Percentiles rank a stretch among this genome's conserved stretches.
Evolutionary conservation across 148 eudicot species (phyloP).

Genomic region (Heliamphora exappendiculata): DNA sequence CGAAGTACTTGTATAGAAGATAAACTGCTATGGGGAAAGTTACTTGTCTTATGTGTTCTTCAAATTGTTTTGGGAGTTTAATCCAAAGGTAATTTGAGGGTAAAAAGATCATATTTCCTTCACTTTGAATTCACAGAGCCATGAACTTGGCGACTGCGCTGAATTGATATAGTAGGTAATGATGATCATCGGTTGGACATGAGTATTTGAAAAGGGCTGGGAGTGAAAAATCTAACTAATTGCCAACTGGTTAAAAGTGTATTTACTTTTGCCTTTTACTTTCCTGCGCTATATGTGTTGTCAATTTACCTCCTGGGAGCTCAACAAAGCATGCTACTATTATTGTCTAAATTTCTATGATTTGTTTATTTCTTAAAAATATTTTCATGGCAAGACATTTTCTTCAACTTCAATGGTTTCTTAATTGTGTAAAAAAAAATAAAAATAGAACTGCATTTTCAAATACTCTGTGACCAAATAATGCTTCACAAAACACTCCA

Average conservation of each 20-base stretch:
- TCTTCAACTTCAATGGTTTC: not conserved
- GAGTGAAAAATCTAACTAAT: not conserved
- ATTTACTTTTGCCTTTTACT: not conserved
- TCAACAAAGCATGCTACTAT: not conserved
- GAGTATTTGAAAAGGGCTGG: not conserved
- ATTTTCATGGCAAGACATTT: not conserved
- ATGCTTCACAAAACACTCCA: too few species aligned
- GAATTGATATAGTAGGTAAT: conserved; percentile 1
- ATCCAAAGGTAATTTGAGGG: conserved; percentile 3
- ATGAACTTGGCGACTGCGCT: not conserved
- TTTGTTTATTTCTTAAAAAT: not conserved
- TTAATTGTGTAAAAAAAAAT: not conserved
- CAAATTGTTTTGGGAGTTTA: conserved; percentile 7
- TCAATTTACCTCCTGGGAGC: not conserved
- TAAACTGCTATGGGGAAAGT: conserved; percentile 9
- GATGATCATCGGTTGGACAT: not conserved
- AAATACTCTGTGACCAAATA: too few species aligned
- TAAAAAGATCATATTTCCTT: not conserved
- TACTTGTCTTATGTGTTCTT: not conserved
- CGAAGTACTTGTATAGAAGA: conserved; percentile 67
- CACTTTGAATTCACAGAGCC: not conserved
- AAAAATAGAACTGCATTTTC: not conserved
- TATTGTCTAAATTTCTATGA: not conserved
- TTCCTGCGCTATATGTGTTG: not conserved
- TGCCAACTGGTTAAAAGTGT: not conserved